Conservation (phyloP, 371 early-diverging fungal species). For the Lichtheimia ornata region DNA sequence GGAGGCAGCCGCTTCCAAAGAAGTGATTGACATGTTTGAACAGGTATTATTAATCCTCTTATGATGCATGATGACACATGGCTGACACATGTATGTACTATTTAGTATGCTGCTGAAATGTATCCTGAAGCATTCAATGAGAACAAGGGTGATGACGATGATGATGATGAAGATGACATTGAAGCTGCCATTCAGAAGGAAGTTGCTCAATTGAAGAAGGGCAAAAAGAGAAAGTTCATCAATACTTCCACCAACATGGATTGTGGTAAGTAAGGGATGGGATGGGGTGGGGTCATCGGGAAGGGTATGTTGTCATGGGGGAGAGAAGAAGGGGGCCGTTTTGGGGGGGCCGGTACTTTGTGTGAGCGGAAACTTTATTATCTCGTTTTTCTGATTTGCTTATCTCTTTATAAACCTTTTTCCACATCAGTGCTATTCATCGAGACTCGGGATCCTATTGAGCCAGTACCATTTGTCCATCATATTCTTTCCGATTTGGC, state of each 20-base stretch:
- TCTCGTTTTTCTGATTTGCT: too few relatives aligned
- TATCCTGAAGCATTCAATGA: slow-evolving; percentile 39
- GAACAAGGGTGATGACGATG: slow-evolving; percentile 4
- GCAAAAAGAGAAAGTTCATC: slow-evolving; percentile 45
- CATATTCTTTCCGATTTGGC: slow-evolving; percentile 60
- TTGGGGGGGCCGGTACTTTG: slow-evolving; percentile 1
- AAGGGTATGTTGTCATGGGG: not conserved
- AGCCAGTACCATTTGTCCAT: slow-evolving; percentile 65
- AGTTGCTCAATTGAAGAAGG: slow-evolving; percentile 55
- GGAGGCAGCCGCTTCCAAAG: slow-evolving; percentile 58
- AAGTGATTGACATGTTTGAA: slow-evolving; percentile 59
- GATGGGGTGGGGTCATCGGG: not conserved
- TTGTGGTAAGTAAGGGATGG: slow-evolving; percentile 45
- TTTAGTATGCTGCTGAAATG: slow-evolving; percentile 54
- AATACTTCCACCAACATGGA: slow-evolving; percentile 60
- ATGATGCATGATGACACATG: not conserved
- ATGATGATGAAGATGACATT: slow-evolving; percentile 47
- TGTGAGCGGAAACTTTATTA: too few relatives aligned
- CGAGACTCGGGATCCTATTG: slow-evolving; percentile 45
- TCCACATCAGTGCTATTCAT: slow-evolving; percentile 14
- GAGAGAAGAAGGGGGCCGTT: not conserved
- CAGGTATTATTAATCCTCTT: slow-evolving; percentile 35
- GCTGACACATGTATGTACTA: not conserved
- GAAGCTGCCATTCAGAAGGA: slow-evolving; percentile 73
- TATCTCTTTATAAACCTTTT: too few relatives aligned